phyloP scores from a whole-genome alignment of 257 asterid species.

The Capsicum rhomboideum region DNA sequence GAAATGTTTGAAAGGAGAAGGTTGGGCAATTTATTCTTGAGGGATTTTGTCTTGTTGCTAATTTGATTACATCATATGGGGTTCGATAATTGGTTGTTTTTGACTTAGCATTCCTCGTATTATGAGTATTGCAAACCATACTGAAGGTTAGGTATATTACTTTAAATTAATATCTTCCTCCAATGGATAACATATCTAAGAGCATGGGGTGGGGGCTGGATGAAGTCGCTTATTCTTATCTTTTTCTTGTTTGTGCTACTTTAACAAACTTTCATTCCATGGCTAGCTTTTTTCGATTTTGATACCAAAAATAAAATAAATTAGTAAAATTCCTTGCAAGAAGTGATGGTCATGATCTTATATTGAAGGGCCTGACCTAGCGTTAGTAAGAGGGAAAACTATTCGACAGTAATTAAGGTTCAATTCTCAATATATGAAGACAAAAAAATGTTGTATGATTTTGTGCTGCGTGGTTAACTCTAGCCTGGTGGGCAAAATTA shows the following conservation, averaged over 20 bases:
- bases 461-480: too few relatives aligned
- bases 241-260: constrained; percentile 20
- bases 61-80: constrained; percentile 10
- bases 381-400: too few relatives aligned
- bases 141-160: constrained; percentile 18
- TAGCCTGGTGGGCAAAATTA: too few relatives aligned
- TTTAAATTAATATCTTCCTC: constrained; percentile 1
- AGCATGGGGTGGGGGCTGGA: background rate
- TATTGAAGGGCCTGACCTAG: too few relatives aligned
- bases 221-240: constrained; percentile 8
- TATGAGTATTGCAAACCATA: constrained; percentile 10
- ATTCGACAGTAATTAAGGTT: too few relatives aligned
- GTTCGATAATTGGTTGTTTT: constrained; percentile 3
- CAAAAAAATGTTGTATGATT: too few relatives aligned
- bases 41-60: constrained; percentile 9
- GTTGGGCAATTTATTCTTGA: constrained; percentile 33
- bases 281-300: background rate
- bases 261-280: constrained; percentile 36
- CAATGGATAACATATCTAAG: constrained; percentile 27
- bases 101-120: constrained; percentile 26
- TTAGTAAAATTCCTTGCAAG: background rate
- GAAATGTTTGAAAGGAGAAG: constrained; percentile 51
- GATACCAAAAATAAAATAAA: background rate
- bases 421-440: too few relatives aligned
- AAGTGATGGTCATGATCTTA: too few relatives aligned